Conservation (phyloP, 108 stramenopile species). For the Aureococcus anophagefferens region DNA sequence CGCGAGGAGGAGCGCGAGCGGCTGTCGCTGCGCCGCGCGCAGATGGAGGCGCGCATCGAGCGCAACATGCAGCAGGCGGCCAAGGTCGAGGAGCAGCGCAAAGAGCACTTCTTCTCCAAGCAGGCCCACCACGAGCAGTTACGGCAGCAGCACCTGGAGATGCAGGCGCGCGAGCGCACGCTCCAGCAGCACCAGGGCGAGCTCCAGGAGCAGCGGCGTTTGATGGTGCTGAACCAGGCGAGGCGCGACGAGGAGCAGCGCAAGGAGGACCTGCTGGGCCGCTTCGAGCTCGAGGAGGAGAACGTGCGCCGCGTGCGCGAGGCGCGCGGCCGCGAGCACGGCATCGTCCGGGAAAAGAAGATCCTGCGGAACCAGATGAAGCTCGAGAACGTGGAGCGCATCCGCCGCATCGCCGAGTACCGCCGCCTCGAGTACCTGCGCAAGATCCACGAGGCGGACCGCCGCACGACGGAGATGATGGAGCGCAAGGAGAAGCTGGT, state of each 20-base stretch:
- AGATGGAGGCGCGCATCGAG: not conserved
- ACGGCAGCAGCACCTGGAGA: constrained; percentile 11
- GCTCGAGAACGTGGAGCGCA: constrained; percentile 56
- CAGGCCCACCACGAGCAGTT: constrained; percentile 24
- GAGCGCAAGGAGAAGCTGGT: constrained; percentile 24
- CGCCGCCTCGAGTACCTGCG: constrained; percentile 47
- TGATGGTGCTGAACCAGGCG: constrained; percentile 17
- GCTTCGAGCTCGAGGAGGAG: constrained; percentile 39
- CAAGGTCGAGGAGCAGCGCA: constrained; percentile 26
- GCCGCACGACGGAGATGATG: constrained; percentile 41
- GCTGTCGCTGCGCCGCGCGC: not conserved
- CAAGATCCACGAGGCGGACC: constrained; percentile 46
- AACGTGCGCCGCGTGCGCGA: constrained; percentile 17
- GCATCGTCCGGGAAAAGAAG: constrained; percentile 26
- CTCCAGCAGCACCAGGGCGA: constrained; percentile 20
- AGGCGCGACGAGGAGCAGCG: constrained; percentile 41
- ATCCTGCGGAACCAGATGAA: constrained; percentile 49
- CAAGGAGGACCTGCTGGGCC: constrained; percentile 33
- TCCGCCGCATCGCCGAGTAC: constrained; percentile 55
- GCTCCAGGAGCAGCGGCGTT: constrained; percentile 22
- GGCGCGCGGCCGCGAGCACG: constrained; percentile 14
- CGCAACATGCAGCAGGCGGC: not conserved
- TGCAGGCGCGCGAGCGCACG: constrained; percentile 23
- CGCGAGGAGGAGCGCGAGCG: not conserved
- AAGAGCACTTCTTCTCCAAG: constrained; percentile 27